Base-by-base conservation (phyloP, 2,329 filamentous ascomycete species). In the Pochonia chlamydosporia region DNA sequence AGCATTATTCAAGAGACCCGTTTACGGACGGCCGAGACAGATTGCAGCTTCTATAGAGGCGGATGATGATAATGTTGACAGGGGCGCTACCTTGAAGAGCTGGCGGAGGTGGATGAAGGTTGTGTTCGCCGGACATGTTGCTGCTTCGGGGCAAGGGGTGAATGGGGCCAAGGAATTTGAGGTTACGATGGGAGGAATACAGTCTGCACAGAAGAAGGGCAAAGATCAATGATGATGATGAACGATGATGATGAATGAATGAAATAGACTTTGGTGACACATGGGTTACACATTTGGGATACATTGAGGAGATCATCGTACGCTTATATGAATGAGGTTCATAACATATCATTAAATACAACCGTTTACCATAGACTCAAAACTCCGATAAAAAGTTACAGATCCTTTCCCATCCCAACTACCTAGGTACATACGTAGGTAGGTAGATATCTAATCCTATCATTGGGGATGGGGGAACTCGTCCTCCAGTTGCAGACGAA, bases 401-500 rank as follows among this genome's bases (percentile, higher is more conserved):
- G 23, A 23, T 35, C 31, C 31, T 2, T 16, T 16, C 14, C 31
- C 9, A 5, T 47, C 5, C 43, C 23, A n/a, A n/a, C n/a, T n/a
- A n/a, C n/a, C n/a, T n/a, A n/a, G n/a, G n/a, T n/a, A n/a, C n/a
- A n/a, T n/a, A n/a, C n/a, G n/a, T n/a, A n/a, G n/a, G n/a, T n/a
- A n/a, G n/a, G n/a, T n/a, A n/a, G n/a, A n/a, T 18, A 5, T 28
- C 21, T 21, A 14, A 11, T 13, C n/a, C 18, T 11, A 25, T 58
- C 58, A 69, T 49, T 64, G 67, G 21, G 78, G 78, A 57, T 82
- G 78, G 14, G 90, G 90, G 66, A 99, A 99, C 69, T 97, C 89
- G 63, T 99, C 93, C 59, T 89, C 89, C 55, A 99, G 70, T 72
- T 92, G 88, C 69, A 99, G 73, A 49, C 87, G 78, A 50, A 95